phyloP scores from a whole-genome alignment of 108 stramenopile species.

The Nitzschia sp. region DNA sequence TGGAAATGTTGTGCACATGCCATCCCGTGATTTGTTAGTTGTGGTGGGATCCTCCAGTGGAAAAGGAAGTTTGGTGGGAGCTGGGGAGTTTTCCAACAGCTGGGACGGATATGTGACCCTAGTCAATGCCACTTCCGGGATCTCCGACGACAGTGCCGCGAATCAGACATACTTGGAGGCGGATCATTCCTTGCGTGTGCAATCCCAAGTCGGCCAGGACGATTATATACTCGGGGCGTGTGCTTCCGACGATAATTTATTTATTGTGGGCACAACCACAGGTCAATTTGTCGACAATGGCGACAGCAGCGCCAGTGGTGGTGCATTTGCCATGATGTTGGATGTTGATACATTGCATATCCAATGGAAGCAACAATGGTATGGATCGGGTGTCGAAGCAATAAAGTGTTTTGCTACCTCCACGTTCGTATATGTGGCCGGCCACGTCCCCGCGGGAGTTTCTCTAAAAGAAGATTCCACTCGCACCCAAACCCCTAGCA shows the following conservation, averaged over 20 bases:
- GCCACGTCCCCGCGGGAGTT: constrained; percentile 6
- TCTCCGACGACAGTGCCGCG: not conserved
- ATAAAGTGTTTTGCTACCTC: not conserved
- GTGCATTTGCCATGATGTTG: constrained; percentile 18
- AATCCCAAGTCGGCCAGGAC: constrained; percentile 12
- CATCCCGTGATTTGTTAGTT: constrained; percentile 6
- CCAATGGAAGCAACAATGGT: constrained; percentile 11
- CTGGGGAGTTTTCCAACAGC: constrained; percentile 2
- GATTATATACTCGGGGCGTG: constrained; percentile 15
- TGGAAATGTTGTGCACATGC: not conserved
- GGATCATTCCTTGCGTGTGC: constrained; percentile 5
- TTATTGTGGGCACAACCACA: constrained; percentile 17
- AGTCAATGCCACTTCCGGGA: constrained; percentile 5
- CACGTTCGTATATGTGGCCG: constrained; percentile 7
- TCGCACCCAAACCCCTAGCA: not conserved
- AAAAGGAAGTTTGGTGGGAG: constrained; percentile 11
- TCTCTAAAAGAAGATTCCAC: constrained; percentile 3
- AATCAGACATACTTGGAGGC: not conserved
- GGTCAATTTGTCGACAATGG: constrained; percentile 1
- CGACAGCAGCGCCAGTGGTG: constrained; percentile 2
- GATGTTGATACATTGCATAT: constrained; percentile 13
- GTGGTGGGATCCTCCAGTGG: constrained; percentile 16
- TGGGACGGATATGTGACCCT: constrained; percentile 22
- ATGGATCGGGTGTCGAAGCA: constrained; percentile 7
- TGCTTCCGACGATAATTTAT: constrained; percentile 14